Conservation (phyloP, 768 basidiomycete genomes). For the Sporobolomyces phaffii region DNA sequence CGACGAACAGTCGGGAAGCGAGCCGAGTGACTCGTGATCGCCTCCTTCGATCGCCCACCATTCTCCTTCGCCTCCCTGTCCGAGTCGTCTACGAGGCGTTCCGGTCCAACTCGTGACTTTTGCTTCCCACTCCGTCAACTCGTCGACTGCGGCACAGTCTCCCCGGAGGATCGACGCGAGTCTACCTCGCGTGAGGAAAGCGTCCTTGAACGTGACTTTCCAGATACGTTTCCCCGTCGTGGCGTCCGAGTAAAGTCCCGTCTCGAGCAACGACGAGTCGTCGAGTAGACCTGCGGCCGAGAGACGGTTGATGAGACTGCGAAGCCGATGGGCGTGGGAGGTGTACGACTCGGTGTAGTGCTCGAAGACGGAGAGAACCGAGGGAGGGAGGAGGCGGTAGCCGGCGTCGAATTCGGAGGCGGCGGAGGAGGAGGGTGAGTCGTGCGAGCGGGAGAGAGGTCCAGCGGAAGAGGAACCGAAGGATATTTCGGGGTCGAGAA, state of each 20-base stretch:
- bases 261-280: neutral
- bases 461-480: neutral
- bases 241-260: neutral
- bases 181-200: neutral
- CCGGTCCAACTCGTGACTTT: slow-evolving; percentile 21
- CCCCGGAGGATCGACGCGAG: slow-evolving; percentile 12
- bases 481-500: slow-evolving; percentile 31
- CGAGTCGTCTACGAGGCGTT: too few relatives aligned
- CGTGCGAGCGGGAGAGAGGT: neutral
- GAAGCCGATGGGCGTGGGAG: slow-evolving; percentile 21
- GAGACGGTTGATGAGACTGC: slow-evolving; percentile 26
- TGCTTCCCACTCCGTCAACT: neutral
- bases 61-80: slow-evolving; percentile 1
- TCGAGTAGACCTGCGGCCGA: slow-evolving; percentile 23
- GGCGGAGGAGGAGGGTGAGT: neutral
- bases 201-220: slow-evolving; percentile 7
- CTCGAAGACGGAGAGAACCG: slow-evolving; percentile 6
- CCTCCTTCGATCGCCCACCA: slow-evolving; percentile 29
- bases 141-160: neutral
- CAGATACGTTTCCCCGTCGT: neutral
- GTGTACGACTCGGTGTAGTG: slow-evolving; percentile 14
- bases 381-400: slow-evolving; percentile 25
- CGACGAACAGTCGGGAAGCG: too few relatives aligned
- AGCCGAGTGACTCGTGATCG: neutral
- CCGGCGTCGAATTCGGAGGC: slow-evolving; percentile 3